A percentile compares a stretch with the other conserved stretches of the same genome.
Conservation (phyloP, 768 basidiomycete species). For the Sarcodon aspratus region DNA sequence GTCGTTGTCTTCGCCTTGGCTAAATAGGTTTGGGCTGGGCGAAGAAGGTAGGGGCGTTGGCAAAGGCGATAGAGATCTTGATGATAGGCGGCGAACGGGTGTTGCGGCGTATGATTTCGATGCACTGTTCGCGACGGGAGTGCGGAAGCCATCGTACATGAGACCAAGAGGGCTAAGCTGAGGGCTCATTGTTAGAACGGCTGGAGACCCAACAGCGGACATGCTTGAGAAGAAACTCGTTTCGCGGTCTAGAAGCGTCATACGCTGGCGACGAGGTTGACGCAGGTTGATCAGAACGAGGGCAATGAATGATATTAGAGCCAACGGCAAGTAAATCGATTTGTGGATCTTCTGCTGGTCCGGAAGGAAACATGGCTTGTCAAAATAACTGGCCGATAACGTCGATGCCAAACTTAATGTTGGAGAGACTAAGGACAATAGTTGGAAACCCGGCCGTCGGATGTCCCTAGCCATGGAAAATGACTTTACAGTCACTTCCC, state of each 20-base stretch:
- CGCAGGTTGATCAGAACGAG: constrained; percentile 34
- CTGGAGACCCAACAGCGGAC: constrained; percentile 9
- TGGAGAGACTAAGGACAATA: constrained; percentile 55
- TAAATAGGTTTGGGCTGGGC: constrained; percentile 19
- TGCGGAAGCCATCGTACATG: constrained; percentile 4
- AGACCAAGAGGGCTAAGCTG: background rate
- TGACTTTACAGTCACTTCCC: constrained; percentile 82
- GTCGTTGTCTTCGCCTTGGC: constrained; percentile 39
- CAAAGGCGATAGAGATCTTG: constrained; percentile 7
- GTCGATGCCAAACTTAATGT: constrained; percentile 20
- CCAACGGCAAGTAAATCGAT: constrained; percentile 50
- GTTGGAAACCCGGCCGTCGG: constrained; percentile 70
- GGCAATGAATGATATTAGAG: constrained; percentile 39
- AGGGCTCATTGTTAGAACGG: constrained; percentile 1
- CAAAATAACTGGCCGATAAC: constrained; percentile 35
- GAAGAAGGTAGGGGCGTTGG: constrained; percentile 22
- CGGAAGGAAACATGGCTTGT: constrained; percentile 72
- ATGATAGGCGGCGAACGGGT: background rate
- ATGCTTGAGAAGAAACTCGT: constrained; percentile 2
- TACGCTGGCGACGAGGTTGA: constrained; percentile 1
- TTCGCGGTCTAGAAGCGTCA: background rate
- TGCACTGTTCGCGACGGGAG: background rate
- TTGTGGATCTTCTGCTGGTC: constrained; percentile 52
- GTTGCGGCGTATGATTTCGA: background rate
- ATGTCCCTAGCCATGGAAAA: constrained; percentile 73